Percentiles rank a stretch among this genome's conserved stretches.
phyloP scores from a whole-genome alignment of 345 rosid species.

The Hibiscus syriacus region DNA sequence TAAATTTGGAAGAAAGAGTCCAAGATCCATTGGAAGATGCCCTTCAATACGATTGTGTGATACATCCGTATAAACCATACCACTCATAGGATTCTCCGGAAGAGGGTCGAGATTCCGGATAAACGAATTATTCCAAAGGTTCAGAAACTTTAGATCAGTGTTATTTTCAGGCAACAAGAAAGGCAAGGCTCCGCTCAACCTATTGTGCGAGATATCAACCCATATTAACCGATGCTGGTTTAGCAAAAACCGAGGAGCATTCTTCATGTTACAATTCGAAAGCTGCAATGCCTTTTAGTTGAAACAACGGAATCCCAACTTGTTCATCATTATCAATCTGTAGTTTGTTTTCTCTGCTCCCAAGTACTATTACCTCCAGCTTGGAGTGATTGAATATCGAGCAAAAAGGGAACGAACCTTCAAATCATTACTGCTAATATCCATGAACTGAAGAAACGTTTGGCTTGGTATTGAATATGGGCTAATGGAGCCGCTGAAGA shows the following conservation, averaged over 20 bases:
- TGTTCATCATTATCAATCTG: neutral
- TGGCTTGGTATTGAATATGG: neutral
- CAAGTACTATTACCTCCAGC: neutral
- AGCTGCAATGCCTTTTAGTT: neutral
- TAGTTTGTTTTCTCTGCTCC: neutral
- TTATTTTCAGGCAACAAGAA: slow-evolving; percentile 24
- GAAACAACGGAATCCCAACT: neutral
- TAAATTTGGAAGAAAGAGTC: neutral
- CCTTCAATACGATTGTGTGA: neutral
- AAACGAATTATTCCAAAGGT: neutral
- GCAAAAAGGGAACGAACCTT: neutral
- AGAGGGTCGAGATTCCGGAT: neutral
- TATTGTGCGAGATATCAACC: neutral
- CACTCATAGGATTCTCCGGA: neutral
- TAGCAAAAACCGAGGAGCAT: neutral
- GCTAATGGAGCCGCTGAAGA: neutral
- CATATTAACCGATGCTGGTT: neutral
- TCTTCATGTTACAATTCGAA: neutral
- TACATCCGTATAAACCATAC: neutral
- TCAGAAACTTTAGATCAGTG: neutral
- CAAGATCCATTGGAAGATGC: slow-evolving; percentile 11
- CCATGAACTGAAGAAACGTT: neutral
- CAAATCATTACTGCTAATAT: slow-evolving; percentile 3
- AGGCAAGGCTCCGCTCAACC: slow-evolving; percentile 12
- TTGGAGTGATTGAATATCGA: slow-evolving; percentile 13